phyloP scores from a whole-genome alignment of 352 stramenopile species.

The Thalassiosira ordinaria region DNA sequence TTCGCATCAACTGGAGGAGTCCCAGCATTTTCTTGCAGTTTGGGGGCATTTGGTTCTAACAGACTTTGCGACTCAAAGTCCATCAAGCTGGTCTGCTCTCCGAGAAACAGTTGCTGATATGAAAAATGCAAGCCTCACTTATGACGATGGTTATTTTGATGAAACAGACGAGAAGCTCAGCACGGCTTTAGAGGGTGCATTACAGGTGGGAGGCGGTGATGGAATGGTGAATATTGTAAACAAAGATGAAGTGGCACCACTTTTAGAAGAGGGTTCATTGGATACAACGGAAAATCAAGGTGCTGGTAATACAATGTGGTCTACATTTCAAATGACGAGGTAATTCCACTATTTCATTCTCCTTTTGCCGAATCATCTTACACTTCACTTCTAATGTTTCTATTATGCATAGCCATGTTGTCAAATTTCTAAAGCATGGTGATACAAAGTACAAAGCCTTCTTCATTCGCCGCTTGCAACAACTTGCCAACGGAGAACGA shows the following conservation, averaged over 20 bases:
- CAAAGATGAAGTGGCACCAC: not conserved
- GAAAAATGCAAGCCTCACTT: not conserved
- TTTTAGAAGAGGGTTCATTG: not conserved
- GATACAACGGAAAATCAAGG: not conserved
- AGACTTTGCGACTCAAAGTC: not conserved
- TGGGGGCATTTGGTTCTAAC: slow-evolving; percentile 16
- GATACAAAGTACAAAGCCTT: slow-evolving; percentile 6
- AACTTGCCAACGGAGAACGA: not conserved
- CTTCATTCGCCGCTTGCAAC: not conserved
- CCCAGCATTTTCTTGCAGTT: slow-evolving; percentile 25
- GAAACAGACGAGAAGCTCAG: not conserved
- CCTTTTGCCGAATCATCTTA: not conserved
- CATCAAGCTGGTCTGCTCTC: not conserved
- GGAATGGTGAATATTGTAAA: too few relatives aligned
- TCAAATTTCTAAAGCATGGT: not conserved
- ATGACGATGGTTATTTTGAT: not conserved
- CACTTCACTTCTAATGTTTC: not conserved
- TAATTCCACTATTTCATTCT: not conserved
- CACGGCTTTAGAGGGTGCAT: not conserved
- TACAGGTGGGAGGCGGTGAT: not conserved
- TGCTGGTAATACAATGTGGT: not conserved
- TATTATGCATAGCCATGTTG: not conserved
- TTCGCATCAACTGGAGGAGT: slow-evolving; percentile 28
- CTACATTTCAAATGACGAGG: not conserved
- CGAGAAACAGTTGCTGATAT: not conserved